phyloP scores from a whole-genome alignment of 768 basidiomycete genomes.

The Pholiota microspora region DNA sequence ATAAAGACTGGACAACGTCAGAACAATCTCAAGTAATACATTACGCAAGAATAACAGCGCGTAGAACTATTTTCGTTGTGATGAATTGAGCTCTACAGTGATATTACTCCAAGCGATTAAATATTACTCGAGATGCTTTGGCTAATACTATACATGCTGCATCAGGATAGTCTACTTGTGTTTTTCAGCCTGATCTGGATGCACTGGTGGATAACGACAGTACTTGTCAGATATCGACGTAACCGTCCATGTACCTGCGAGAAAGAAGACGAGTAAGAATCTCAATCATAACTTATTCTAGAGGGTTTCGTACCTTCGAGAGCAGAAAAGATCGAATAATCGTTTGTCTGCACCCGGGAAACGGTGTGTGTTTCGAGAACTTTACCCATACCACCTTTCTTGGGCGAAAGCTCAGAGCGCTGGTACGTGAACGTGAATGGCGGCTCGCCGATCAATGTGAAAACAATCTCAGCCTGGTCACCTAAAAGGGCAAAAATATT shows the following conservation, averaged over 20 bases:
- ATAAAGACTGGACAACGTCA: too few species aligned
- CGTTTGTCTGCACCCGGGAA: conserved; percentile 66
- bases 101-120: background rate
- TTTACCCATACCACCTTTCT: conserved; percentile 71
- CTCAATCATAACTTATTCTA: background rate
- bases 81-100: too few species aligned
- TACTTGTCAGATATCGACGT: conserved; percentile 88
- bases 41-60: too few species aligned
- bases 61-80: too few species aligned
- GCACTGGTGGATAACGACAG: conserved; percentile 82
- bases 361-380: conserved; percentile 93
- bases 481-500: conserved; percentile 37
- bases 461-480: conserved; percentile 91
- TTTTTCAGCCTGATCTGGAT: conserved; percentile 49
- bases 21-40: too few species aligned
- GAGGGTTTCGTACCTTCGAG: conserved; percentile 66
- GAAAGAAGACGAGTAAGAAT: conserved; percentile 7
- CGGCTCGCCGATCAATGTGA: conserved; percentile 86
- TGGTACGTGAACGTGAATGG: conserved; percentile 98
- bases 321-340: conserved; percentile 91
- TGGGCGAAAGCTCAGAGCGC: conserved; percentile 66
- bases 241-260: conserved; percentile 84
- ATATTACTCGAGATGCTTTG: conserved; percentile 2
- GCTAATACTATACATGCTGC: background rate
- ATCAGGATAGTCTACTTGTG: conserved; percentile 17